Conservation (phyloP, 805 yeast genomes). For the Tetrapisispora nanseiensis region DNA sequence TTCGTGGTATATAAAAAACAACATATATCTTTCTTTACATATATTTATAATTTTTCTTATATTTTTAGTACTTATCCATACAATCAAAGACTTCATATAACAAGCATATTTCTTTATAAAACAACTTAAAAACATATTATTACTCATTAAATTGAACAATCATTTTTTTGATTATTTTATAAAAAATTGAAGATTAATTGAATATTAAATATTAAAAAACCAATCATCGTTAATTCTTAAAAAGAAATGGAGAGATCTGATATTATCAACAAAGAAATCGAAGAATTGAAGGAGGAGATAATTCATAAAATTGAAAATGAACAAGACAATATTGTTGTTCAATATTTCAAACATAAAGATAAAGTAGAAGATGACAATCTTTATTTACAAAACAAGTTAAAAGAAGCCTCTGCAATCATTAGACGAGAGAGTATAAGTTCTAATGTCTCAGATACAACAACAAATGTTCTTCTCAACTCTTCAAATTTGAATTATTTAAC, state of each 20-base stretch:
- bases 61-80: too few relatives aligned
- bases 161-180: too few relatives aligned
- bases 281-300: slow-evolving; percentile 32
- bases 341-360: slow-evolving; percentile 44
- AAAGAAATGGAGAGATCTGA: neutral
- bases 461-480: neutral
- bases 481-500: neutral
- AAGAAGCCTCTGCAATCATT: neutral
- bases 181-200: too few relatives aligned
- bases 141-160: too few relatives aligned
- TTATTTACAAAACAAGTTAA: slow-evolving; percentile 24
- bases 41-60: too few relatives aligned
- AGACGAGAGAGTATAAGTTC: slow-evolving; percentile 1
- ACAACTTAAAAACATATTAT: too few relatives aligned
- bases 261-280: neutral
- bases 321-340: slow-evolving; percentile 53
- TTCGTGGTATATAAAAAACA: too few relatives aligned
- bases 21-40: too few relatives aligned
- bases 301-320: slow-evolving; percentile 55
- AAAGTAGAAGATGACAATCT: slow-evolving; percentile 39
- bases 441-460: neutral
- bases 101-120: too few relatives aligned
- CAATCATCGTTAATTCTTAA: too few relatives aligned
- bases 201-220: too few relatives aligned
- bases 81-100: too few relatives aligned